Percentiles rank a stretch among this genome's conserved stretches.
phyloP scores from a whole-genome alignment of 495 filamentous ascomycete genomes.

The Hypoxylon trugodes region DNA sequence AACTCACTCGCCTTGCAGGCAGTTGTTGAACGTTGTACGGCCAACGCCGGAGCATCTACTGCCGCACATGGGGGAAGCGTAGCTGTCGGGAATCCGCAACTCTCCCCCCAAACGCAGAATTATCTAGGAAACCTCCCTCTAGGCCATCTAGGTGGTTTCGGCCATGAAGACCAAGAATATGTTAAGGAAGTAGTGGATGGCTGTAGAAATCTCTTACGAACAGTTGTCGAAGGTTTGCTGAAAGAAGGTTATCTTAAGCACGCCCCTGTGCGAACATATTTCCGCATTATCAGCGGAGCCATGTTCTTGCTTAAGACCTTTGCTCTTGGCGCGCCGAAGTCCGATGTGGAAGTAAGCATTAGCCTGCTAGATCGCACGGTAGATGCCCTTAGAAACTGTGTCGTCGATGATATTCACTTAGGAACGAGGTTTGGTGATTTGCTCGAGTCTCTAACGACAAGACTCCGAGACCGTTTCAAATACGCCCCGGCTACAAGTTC shows the following conservation, averaged over 20 bases:
- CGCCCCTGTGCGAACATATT: constrained; percentile 90
- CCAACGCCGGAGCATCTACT: constrained; percentile 64
- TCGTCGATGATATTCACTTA: constrained; percentile 97
- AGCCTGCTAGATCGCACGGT: constrained; percentile 82
- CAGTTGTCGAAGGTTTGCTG: constrained; percentile 83
- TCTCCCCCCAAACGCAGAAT: constrained; percentile 66
- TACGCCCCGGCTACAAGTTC: constrained; percentile 56
- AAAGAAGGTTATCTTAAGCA: constrained; percentile 88
- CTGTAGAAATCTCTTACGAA: constrained; percentile 80
- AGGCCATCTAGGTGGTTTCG: constrained; percentile 63
- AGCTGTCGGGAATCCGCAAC: constrained; percentile 52
- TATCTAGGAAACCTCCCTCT: constrained; percentile 65
- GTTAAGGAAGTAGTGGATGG: constrained; percentile 89
- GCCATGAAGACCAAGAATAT: constrained; percentile 73
- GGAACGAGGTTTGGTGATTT: constrained; percentile 93
- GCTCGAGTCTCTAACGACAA: constrained; percentile 78
- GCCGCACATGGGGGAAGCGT: constrained; percentile 36
- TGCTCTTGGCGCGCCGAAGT: constrained; percentile 88
- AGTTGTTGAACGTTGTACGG: constrained; percentile 91
- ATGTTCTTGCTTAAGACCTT: constrained; percentile 96
- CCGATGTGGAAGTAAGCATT: constrained; percentile 84
- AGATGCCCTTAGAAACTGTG: constrained; percentile 79
- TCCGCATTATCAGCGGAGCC: constrained; percentile 91
- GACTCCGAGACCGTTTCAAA: constrained; percentile 78
- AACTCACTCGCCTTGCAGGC: constrained; percentile 94